phyloP scores from a whole-genome alignment of 208 protist genomes.

The Trypanosoma lewisi region DNA sequence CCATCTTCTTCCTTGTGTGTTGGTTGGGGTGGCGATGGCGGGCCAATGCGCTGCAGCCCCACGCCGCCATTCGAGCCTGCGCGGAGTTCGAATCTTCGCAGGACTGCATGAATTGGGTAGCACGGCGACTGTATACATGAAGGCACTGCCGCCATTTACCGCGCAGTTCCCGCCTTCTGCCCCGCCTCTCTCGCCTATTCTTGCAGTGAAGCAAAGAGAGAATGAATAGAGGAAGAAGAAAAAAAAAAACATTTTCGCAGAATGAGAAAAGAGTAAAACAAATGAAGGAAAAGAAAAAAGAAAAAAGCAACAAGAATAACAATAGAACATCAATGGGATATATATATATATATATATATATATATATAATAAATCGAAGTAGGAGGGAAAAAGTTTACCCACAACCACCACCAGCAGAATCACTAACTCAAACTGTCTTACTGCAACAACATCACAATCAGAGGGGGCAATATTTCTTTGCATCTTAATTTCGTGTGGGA shows the following conservation, averaged over 20 bases:
- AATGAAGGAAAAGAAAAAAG: constrained; percentile 8
- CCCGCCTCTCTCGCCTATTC: not conserved
- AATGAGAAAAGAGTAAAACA: constrained; percentile 1
- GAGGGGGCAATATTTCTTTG: not conserved
- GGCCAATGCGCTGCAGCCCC: constrained; percentile 9
- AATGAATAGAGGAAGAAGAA: constrained; percentile 3
- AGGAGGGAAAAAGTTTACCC: not conserved
- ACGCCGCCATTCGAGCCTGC: not conserved
- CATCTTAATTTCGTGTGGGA: not conserved
- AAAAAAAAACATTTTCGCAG: constrained; percentile 12
- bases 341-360: constrained; percentile 16
- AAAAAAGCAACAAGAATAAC: constrained; percentile 20
- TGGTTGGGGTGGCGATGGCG: not conserved
- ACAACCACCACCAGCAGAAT: not conserved
- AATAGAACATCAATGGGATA: not conserved
- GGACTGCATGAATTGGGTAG: constrained; percentile 12
- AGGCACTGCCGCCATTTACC: not conserved
- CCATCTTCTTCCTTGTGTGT: not conserved
- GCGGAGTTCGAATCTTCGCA: constrained; percentile 18
- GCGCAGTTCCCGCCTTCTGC: not conserved
- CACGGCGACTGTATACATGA: constrained; percentile 15
- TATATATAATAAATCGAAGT: not conserved
- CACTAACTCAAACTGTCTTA: no score
- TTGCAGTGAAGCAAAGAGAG: not conserved
- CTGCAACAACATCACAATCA: not conserved